These are phyloP conservation scores for Aspergillus uvarum DNA, from an alignment of 2,329 filamentous ascomycete genomes.

Conservation along the genomic window DNA sequence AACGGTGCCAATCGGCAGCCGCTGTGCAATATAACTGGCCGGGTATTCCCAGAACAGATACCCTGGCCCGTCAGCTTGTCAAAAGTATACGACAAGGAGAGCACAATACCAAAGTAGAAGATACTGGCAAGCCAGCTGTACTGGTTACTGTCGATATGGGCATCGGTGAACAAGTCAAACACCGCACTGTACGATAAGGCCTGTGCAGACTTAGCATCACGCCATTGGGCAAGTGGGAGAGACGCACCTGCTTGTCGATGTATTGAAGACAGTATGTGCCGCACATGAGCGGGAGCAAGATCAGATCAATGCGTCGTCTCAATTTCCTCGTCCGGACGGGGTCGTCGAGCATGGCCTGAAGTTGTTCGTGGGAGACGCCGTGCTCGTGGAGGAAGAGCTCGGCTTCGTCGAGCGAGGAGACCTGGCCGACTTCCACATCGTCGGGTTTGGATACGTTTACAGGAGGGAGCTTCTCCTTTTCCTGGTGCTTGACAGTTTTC, in stretches of 20 bases:
- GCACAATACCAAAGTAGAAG: slow-evolving; percentile 52
- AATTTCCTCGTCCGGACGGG: slow-evolving; percentile 30
- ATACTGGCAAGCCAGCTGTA: slow-evolving; percentile 58
- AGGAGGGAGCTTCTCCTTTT: background rate
- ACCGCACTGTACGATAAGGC: slow-evolving; percentile 56
- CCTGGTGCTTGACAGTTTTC: background rate
- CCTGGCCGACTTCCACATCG: slow-evolving; percentile 23
- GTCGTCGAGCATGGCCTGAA: slow-evolving; percentile 50
- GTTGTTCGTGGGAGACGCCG: slow-evolving; percentile 44
- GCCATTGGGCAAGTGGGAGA: no score
- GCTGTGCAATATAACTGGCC: slow-evolving; percentile 37
- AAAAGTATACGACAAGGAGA: no score
- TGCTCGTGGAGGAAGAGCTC: slow-evolving; percentile 52
- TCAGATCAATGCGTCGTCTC: slow-evolving; percentile 50
- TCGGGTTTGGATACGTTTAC: background rate
- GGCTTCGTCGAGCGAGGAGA: slow-evolving; percentile 48
- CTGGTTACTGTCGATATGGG: slow-evolving; percentile 42
- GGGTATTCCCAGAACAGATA: slow-evolving; percentile 47
- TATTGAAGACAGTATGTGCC: slow-evolving; percentile 49
- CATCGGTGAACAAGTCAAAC: slow-evolving; percentile 55
- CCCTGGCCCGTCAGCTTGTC: slow-evolving; percentile 10
- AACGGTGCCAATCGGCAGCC: slow-evolving; percentile 22
- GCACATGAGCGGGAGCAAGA: slow-evolving; percentile 52
- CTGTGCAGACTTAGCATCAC: slow-evolving; percentile 26
- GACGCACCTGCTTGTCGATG: slow-evolving; percentile 48